These are phyloP conservation scores for Ambrosia trifida DNA, from an alignment of 129 eudicot genomes.

Conservation along the genomic window DNA sequence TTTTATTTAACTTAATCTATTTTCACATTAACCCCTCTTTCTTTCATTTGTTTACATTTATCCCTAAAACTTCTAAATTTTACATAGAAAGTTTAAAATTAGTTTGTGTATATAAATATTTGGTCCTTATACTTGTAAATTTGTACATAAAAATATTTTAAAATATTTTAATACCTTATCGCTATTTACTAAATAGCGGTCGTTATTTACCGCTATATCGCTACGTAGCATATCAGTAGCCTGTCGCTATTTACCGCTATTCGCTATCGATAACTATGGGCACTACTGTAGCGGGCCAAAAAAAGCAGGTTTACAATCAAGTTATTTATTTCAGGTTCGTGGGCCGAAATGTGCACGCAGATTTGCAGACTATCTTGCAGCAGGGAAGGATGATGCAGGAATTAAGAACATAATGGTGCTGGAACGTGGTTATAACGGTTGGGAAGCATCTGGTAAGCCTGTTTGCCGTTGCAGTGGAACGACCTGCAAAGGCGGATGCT, in stretches of 20 bases:
- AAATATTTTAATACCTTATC: no score
- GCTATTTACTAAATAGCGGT: no score
- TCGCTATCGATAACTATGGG: not conserved
- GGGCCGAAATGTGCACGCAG: conserved; percentile 93
- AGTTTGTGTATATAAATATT: no score
- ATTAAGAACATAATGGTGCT: conserved; percentile 71
- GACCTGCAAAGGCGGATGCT: conserved; percentile 61
- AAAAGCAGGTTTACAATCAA: not conserved
- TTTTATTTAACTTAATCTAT: no score
- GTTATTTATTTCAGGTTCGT: conserved; percentile 58
- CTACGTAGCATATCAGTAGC: no score
- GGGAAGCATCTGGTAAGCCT: conserved; percentile 95
- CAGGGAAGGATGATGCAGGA: conserved; percentile 53
- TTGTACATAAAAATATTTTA: not conserved
- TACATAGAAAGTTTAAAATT: no score
- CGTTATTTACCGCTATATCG: no score
- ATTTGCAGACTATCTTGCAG: conserved; percentile 67
- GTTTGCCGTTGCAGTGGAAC: conserved; percentile 76
- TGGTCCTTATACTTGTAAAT: no score
- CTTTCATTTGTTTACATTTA: no score
- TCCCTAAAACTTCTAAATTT: no score
- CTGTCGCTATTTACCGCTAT: not conserved
- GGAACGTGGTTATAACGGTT: conserved; percentile 86
- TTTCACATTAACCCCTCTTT: no score
- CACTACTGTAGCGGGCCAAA: no score